phyloP scores from a whole-genome alignment of 2,329 filamentous ascomycete genomes.

The Fonsecaea pedrosoi region DNA sequence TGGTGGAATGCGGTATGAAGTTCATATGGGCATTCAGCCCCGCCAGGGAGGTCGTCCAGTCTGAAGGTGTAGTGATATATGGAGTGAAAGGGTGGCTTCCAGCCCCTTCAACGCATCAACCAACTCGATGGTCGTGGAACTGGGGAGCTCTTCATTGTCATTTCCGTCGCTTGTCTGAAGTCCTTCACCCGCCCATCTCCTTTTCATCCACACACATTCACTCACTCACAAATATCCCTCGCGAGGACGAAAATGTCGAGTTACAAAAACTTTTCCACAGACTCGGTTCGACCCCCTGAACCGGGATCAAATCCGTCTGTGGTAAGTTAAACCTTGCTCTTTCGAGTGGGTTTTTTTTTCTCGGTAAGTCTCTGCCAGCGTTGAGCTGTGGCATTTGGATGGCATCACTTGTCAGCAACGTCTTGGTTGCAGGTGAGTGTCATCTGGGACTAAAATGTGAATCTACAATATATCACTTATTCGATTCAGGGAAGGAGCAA shows the following conservation, averaged over 20 bases:
- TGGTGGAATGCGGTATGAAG: background rate
- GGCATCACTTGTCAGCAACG: background rate
- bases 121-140: background rate
- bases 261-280: background rate
- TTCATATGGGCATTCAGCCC: background rate
- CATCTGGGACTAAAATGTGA: background rate
- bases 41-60: background rate
- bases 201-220: background rate
- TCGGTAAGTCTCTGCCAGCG: background rate
- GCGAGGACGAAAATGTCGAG: no score
- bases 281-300: background rate
- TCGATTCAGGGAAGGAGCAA: background rate
- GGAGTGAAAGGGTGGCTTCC: background rate
- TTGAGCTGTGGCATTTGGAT: background rate
- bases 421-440: background rate
- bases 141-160: background rate
- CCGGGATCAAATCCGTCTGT: background rate
- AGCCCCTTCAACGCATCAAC: background rate
- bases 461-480: background rate
- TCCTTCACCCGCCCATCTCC: background rate
- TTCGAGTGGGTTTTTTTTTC: background rate
- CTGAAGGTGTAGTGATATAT: background rate
- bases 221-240: background rate
- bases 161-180: background rate
- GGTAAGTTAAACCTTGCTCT: background rate